Conservation (phyloP, 257 asterid species). For the Rhazya stricta region DNA sequence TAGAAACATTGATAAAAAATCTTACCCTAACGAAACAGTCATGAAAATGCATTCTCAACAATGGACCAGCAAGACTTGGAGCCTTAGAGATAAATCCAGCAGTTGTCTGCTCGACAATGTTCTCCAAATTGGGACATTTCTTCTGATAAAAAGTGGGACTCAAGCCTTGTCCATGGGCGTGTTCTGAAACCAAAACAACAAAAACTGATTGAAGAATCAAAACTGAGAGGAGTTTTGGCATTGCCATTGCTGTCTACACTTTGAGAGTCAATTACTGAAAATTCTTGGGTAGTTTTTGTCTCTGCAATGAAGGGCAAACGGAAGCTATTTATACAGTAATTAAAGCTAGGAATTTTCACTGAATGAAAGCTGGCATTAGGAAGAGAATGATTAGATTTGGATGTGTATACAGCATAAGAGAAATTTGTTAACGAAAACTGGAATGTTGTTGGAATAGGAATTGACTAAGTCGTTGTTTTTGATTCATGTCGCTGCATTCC, state of each 20-base stretch:
- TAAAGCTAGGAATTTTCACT: background rate
- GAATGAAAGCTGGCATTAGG: background rate
- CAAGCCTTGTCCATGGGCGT: slow-evolving; percentile 30
- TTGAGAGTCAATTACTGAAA: background rate
- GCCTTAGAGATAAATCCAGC: slow-evolving; percentile 27
- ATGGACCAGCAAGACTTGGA: slow-evolving; percentile 23
- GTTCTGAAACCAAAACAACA: slow-evolving; percentile 7
- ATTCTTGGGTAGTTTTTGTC: background rate
- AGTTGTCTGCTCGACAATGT: slow-evolving; percentile 30
- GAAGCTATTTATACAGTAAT: slow-evolving; percentile 8
- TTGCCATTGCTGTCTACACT: slow-evolving; percentile 18
- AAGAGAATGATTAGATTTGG: background rate
- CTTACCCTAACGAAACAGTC: slow-evolving; percentile 15
- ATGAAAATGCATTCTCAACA: slow-evolving; percentile 13
- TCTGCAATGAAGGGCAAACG: background rate
- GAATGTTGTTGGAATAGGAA: no score
- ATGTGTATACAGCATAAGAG: background rate
- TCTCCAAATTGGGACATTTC: slow-evolving; percentile 40
- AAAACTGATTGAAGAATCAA: slow-evolving; percentile 16
- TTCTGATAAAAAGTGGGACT: slow-evolving; percentile 27
- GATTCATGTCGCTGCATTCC: background rate
- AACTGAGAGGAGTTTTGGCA: slow-evolving; percentile 22
- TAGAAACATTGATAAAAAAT: background rate
- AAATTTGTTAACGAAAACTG: background rate
- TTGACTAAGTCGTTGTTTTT: background rate